Conservation (phyloP, 2,329 filamentous ascomycete genomes). For the Fusarium tanahbumbuense region DNA sequence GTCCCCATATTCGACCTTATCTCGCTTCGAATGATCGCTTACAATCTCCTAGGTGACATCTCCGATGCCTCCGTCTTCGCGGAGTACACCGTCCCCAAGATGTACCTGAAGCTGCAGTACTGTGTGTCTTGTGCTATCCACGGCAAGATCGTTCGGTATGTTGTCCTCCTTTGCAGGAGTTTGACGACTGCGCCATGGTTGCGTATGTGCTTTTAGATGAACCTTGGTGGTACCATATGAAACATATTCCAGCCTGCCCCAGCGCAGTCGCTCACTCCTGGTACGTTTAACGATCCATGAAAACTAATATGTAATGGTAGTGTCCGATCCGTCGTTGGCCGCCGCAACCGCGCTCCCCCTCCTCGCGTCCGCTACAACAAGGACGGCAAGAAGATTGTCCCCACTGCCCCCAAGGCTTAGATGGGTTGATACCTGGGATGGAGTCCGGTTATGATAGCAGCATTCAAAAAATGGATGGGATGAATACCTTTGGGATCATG, state of each 20-base stretch:
- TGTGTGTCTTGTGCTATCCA: constrained; percentile 99
- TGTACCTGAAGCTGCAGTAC: constrained; percentile 99
- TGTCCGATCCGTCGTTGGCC: constrained; percentile 95
- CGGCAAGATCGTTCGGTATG: constrained; percentile 99
- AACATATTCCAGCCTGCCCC: constrained; percentile 50
- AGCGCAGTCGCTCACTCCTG: constrained; percentile 16
- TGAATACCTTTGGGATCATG: constrained; percentile 51
- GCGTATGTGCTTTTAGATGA: constrained; percentile 67
- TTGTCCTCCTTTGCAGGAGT: constrained; percentile 65
- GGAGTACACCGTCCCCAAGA: constrained; percentile 99
- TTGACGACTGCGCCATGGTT: constrained; percentile 66
- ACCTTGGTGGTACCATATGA: constrained; percentile 66
- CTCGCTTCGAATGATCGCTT: constrained; percentile 18
- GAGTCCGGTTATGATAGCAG: constrained; percentile 55
- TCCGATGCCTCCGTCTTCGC: constrained; percentile 99
- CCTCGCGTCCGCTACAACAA: constrained; percentile 99
- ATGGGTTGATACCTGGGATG: constrained; percentile 50
- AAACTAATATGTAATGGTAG: constrained; percentile 68
- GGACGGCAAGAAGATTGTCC: constrained; percentile 99
- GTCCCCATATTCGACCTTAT: constrained; percentile 54
- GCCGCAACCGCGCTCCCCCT: constrained; percentile 98
- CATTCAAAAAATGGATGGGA: constrained; percentile 54
- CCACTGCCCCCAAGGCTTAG: constrained; percentile 65
- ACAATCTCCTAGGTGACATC: constrained; percentile 85
- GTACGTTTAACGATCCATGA: constrained; percentile 42